A percentile compares a stretch with the other conserved stretches of the same genome.
Evolutionary conservation across 2,329 filamentous ascomycete species (phyloP).

Genomic region (Tetracladium maxilliforme): DNA sequence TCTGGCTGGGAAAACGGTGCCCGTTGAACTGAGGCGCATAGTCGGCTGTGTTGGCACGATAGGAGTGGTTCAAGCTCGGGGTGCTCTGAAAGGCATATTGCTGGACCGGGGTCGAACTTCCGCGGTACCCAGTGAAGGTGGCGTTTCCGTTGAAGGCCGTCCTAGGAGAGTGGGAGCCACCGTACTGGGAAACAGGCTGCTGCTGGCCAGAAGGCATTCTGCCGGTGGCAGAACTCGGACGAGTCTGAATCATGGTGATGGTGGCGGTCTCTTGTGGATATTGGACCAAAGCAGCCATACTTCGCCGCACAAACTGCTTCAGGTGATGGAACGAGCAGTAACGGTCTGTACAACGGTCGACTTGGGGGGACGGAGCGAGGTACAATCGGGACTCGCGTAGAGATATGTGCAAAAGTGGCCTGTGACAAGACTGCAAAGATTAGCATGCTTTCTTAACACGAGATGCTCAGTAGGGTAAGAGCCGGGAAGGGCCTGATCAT

Average conservation of each 20-base stretch:
- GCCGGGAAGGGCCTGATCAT: too few species aligned
- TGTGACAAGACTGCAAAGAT: too few species aligned
- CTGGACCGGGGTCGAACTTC: slow-evolving; percentile 1
- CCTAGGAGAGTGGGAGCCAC: background rate
- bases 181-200: slow-evolving; percentile 11
- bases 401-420: too few species aligned
- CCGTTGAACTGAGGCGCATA: slow-evolving; percentile 14
- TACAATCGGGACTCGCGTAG: too few species aligned
- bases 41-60: slow-evolving; percentile 23
- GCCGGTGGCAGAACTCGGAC: slow-evolving; percentile 48
- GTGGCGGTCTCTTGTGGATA: slow-evolving; percentile 63
- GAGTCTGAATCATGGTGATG: slow-evolving; percentile 62
- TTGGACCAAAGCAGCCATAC: slow-evolving; percentile 77
- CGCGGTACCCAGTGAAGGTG: background rate
- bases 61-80: slow-evolving; percentile 44
- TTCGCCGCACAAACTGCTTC: too few species aligned
- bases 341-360: too few species aligned
- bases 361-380: too few species aligned
- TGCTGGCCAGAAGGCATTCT: slow-evolving; percentile 39
- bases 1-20: too few species aligned
- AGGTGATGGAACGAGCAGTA: too few species aligned
- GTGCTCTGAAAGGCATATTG: slow-evolving; percentile 58
- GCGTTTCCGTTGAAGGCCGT: too few species aligned
- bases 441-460: too few species aligned
- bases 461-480: too few species aligned